These are phyloP conservation scores for Moniliophthora roreri DNA, from an alignment of 1,284 basidiomycete genomes.

Conservation along the genomic window DNA sequence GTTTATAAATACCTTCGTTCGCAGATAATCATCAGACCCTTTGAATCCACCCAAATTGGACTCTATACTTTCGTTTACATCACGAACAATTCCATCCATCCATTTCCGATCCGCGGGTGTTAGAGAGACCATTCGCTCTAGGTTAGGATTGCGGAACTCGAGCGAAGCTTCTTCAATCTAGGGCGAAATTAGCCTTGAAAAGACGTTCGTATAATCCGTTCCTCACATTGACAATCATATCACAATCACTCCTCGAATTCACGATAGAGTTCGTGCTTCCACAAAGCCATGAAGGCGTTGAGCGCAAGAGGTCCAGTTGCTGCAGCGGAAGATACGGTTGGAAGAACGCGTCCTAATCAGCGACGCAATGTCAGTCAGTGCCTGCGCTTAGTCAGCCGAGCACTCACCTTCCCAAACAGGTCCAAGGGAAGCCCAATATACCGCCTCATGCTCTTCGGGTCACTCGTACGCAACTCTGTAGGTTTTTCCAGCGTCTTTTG, in stretches of 20 bases:
- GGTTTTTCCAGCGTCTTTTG: conserved; percentile 69
- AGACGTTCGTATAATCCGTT: neutral
- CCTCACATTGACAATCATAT: conserved; percentile 87
- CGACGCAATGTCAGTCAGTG: too few relatives aligned
- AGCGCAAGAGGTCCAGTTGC: conserved; percentile 87
- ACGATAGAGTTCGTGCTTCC: conserved; percentile 97
- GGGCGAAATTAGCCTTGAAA: neutral
- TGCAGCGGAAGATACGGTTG: conserved; percentile 97
- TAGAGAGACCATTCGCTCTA: conserved; percentile 78
- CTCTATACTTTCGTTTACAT: conserved; percentile 82
- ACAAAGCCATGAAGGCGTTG: conserved; percentile 83
- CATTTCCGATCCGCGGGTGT: conserved; percentile 96
- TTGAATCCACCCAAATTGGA: conserved; percentile 58
- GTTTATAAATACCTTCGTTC: conserved; percentile 64
- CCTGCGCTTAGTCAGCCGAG: too few relatives aligned
- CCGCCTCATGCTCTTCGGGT: conserved; percentile 87
- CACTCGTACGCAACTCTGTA: conserved; percentile 85
- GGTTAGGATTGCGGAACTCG: conserved; percentile 80
- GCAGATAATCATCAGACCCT: conserved; percentile 91
- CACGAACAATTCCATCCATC: conserved; percentile 81
- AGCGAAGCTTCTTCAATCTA: conserved; percentile 84
- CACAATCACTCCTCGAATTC: conserved; percentile 90
- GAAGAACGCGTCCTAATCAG: conserved; percentile 91
- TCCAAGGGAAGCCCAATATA: conserved; percentile 92
- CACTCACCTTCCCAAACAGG: conserved; percentile 73